phyloP scores from a whole-genome alignment of 768 basidiomycete genomes.

The Chalciporus chontae region DNA sequence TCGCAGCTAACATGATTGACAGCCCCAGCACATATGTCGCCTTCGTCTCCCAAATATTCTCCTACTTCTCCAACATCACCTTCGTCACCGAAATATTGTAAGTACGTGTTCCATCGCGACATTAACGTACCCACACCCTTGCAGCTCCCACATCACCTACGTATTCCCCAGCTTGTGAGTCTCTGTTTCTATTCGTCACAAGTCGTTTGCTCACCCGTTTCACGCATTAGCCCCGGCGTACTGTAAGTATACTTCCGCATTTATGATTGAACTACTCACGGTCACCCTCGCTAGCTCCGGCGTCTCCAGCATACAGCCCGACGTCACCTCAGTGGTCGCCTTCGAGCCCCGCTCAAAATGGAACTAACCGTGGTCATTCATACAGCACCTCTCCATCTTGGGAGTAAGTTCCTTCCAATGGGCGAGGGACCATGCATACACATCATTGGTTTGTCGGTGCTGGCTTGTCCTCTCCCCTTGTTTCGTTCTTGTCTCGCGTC shows the following conservation, averaged over 20 bases:
- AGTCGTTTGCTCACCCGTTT: conserved; percentile 3
- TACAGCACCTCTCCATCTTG: conserved; percentile 52
- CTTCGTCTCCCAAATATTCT: conserved; percentile 89
- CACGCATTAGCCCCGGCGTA: conserved; percentile 64
- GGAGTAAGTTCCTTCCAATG: conserved; percentile 33
- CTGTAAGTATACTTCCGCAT: conserved; percentile 47
- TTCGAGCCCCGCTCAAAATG: conserved; percentile 66
- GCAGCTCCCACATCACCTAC: conserved; percentile 83
- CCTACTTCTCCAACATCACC: conserved; percentile 93
- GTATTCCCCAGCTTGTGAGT: conserved; percentile 85
- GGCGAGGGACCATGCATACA: neutral
- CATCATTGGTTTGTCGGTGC: conserved; percentile 13
- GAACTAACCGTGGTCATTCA: conserved; percentile 38
- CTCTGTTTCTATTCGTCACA: neutral
- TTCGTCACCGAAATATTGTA: conserved; percentile 90
- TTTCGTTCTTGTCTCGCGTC: conserved; percentile 4
- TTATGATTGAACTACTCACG: conserved; percentile 4
- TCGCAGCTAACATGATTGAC: conserved; percentile 9
- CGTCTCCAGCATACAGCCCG: conserved; percentile 83
- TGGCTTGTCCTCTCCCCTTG: conserved; percentile 6
- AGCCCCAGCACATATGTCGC: conserved; percentile 83
- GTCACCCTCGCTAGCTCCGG: conserved; percentile 52
- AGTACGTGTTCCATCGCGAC: conserved; percentile 24
- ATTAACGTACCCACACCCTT: conserved; percentile 11
- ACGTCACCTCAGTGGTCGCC: conserved; percentile 85